Evolutionary conservation across 345 rosid genomes (phyloP).

Genomic region (thale cress (Arabidopsis thaliana)): TAIR10.1 NC_003070.9:1364001-1364500

Average conservation of each 20-base stretch:
- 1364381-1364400: slow-evolving; percentile 45
- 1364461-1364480: slow-evolving; percentile 57
- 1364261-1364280: slow-evolving; percentile 67
- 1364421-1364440: slow-evolving; percentile 41
- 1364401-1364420: slow-evolving; percentile 71
- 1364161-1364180: slow-evolving; percentile 63
- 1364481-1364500: slow-evolving; percentile 50
- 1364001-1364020: slow-evolving; percentile 54
- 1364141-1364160: slow-evolving; percentile 48
- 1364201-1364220: slow-evolving; percentile 57
- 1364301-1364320: slow-evolving; percentile 54
- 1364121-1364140: slow-evolving; percentile 57
- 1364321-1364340: slow-evolving; percentile 51
- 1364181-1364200: slow-evolving; percentile 61
- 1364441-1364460: slow-evolving; percentile 60
- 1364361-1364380: slow-evolving; percentile 67
- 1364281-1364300: slow-evolving; percentile 56
- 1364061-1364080: slow-evolving; percentile 63
- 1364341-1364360: slow-evolving; percentile 64
- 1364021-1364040: slow-evolving; percentile 56
- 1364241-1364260: slow-evolving; percentile 56
- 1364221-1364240: slow-evolving; percentile 48
- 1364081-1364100: slow-evolving; percentile 53
- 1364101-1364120: slow-evolving; percentile 60
- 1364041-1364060: slow-evolving; percentile 69